phyloP scores from a whole-genome alignment of 2,329 filamentous ascomycete genomes.

The Botryotinia globosa region DNA sequence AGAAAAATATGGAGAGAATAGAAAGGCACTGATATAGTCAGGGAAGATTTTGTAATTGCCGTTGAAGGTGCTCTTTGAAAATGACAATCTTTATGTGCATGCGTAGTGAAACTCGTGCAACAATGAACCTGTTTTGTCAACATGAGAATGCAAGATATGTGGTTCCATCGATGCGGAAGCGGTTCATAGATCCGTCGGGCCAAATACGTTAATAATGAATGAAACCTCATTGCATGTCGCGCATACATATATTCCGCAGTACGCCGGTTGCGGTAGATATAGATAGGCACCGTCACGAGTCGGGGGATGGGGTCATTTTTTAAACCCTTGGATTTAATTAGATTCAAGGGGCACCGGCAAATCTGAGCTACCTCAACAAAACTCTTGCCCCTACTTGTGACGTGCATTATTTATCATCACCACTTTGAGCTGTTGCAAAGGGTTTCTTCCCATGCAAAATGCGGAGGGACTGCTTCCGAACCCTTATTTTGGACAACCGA shows the following conservation, averaged over 20 bases:
- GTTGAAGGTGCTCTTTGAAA: neutral
- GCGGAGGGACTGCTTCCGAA: constrained; percentile 10
- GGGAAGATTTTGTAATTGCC: neutral
- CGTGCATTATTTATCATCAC: neutral
- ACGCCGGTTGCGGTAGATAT: neutral
- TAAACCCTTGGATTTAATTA: neutral
- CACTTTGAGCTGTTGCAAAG: neutral
- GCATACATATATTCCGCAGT: neutral
- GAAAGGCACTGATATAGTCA: neutral
- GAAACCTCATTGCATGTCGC: neutral
- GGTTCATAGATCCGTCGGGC: neutral
- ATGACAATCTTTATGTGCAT: neutral
- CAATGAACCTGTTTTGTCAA: neutral
- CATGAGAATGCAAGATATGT: neutral
- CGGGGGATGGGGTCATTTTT: neutral
- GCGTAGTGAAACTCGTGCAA: neutral
- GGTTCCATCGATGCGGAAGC: neutral
- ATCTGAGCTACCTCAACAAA: neutral
- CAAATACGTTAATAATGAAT: neutral
- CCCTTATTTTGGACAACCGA: neutral
- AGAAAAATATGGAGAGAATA: neutral
- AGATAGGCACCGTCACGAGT: neutral
- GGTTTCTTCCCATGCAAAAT: neutral
- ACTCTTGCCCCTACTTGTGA: neutral
- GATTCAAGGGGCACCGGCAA: neutral